Evolutionary conservation across 208 protist species (phyloP), one percentile per base, ranked within the genome.

Genomic region (Vickermania spadyakhi): DNA sequence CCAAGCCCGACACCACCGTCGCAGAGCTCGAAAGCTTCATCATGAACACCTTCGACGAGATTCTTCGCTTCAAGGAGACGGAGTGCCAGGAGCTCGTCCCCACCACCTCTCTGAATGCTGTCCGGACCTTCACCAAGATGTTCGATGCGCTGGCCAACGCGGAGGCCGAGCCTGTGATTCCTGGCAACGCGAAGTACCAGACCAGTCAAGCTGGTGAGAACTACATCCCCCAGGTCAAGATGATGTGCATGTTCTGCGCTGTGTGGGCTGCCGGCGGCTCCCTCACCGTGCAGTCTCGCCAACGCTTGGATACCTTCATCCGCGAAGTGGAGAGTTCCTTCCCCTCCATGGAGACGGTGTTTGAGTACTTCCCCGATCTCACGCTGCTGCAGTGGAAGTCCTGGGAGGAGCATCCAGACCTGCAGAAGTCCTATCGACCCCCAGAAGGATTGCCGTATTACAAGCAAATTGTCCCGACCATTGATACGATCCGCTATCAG

Each of bases 351-450:
- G 95, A 98, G 62, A 98, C 97, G 13, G 90, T 99, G 25, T 99
- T 98, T 75, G 98, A 99, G 73, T 99, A 98, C 79, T 97, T 84
- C 66, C 88, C 98, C 3, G 96, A 99, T 73, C 28, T 88, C 0
- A 42, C 82, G 28, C 81, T 86, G 31, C 60, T 94, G 53, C 72
- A 77, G 31, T 99, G 97, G 96, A 73, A 81, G 22, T 74, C 77
- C 58, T 99, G 97, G 97, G 81, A 96, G 31, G 95, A 98, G 64
- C 84, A 97, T 67, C 71, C 75, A 22, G 75, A 87, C 60, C 70
- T 94, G 64, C 86, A 93, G 66, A 77, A 81, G 64, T 68, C 73
- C 5, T 99, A 87, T 73, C 68, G 79, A 18, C 92, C 93, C 4
- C 56, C 78, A 26, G 59, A 87, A 3, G 83, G 86, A 13, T 86